Conservation (phyloP, 495 filamentous ascomycete species). For the Schizothecium vesticola region DNA sequence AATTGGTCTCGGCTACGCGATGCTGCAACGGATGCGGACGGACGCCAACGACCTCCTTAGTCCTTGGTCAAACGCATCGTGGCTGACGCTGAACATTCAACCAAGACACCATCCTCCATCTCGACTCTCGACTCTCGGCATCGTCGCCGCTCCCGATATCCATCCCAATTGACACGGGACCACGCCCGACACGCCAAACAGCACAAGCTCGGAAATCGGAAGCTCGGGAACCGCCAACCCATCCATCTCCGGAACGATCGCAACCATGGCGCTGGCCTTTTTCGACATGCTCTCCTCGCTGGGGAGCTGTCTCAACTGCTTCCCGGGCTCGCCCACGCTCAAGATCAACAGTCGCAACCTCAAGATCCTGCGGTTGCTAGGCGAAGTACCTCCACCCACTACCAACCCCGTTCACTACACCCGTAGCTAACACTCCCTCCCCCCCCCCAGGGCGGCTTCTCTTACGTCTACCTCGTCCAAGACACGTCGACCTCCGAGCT, state of each 20-base stretch:
- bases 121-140: neutral
- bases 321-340: slow-evolving; percentile 84
- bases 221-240: neutral
- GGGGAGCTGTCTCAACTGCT: slow-evolving; percentile 91
- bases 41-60: neutral
- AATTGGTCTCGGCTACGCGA: neutral
- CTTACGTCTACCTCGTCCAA: slow-evolving; percentile 97
- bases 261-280: slow-evolving; percentile 73
- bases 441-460: slow-evolving; percentile 73
- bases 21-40: neutral
- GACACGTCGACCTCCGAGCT: slow-evolving; percentile 73
- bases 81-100: neutral
- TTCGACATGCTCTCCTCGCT: slow-evolving; percentile 86
- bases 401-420: neutral
- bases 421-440: neutral
- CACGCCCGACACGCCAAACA: neutral
- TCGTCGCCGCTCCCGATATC: neutral
- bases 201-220: neutral
- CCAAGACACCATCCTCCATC: neutral
- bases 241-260: neutral
- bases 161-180: neutral
- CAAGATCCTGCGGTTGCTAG: slow-evolving; percentile 88
- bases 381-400: slow-evolving; percentile 37
- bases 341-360: slow-evolving; percentile 94
- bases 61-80: slow-evolving; percentile 1